These are phyloP conservation scores for Perilla frutescens DNA, from an alignment of 257 asterid species.

Conservation along the genomic window DNA sequence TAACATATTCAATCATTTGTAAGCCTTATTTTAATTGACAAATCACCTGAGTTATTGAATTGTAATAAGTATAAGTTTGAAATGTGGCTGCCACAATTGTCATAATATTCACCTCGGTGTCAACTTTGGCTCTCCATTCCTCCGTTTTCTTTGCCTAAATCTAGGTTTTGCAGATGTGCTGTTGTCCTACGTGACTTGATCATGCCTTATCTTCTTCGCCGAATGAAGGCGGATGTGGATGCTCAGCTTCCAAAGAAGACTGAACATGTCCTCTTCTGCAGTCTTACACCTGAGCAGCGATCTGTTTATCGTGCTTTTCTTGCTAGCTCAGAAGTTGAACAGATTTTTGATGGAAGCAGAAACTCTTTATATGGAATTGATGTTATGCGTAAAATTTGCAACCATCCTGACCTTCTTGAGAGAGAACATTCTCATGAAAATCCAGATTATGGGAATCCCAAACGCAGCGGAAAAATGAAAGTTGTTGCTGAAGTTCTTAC, in stretches of 20 bases:
- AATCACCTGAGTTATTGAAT: slow-evolving; percentile 13
- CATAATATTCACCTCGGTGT: slow-evolving; percentile 18
- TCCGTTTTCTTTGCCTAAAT: slow-evolving; percentile 24
- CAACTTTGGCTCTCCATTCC: slow-evolving; percentile 12
- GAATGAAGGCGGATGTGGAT: slow-evolving; percentile 94
- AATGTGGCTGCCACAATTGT: slow-evolving; percentile 3
- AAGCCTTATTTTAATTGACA: slow-evolving; percentile 10
- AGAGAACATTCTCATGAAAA: slow-evolving; percentile 81
- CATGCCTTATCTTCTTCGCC: slow-evolving; percentile 98
- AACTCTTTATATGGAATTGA: slow-evolving; percentile 93
- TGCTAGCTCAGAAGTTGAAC: slow-evolving; percentile 97
- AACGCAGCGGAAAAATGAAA: slow-evolving; percentile 94
- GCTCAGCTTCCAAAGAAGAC: slow-evolving; percentile 94
- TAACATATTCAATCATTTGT: slow-evolving; percentile 2
- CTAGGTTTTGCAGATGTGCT: slow-evolving; percentile 74
- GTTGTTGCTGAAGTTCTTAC: slow-evolving; percentile 89
- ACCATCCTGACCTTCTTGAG: slow-evolving; percentile 98
- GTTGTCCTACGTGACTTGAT: slow-evolving; percentile 94
- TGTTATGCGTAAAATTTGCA: slow-evolving; percentile 96
- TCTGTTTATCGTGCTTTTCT: slow-evolving; percentile 95
- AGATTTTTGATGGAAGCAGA: slow-evolving; percentile 84
- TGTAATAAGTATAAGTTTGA: slow-evolving; percentile 10
- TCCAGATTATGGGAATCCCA: slow-evolving; percentile 93
- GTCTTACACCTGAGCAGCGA: slow-evolving; percentile 87
- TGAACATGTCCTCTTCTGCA: slow-evolving; percentile 97